phyloP scores from a whole-genome alignment of 768 basidiomycete genomes.

The Termitomyces heimii region DNA sequence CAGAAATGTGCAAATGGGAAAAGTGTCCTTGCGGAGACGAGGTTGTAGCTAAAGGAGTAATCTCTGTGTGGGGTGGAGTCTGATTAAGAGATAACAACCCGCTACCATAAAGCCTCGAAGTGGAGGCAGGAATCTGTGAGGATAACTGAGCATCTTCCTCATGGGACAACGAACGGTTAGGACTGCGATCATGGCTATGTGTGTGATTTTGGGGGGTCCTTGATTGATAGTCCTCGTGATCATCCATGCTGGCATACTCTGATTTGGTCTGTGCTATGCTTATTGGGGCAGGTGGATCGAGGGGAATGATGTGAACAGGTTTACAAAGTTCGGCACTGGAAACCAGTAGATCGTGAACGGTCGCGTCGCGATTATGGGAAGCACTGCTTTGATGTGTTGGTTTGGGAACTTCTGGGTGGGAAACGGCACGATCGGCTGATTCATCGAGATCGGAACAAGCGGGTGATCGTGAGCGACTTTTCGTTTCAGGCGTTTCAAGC shows the following conservation, averaged over 20 bases:
- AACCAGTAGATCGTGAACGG: background rate
- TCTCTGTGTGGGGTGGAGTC: background rate
- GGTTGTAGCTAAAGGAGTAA: background rate
- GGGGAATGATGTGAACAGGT: background rate
- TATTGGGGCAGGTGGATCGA: background rate
- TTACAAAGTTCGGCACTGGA: background rate
- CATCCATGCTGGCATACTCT: slow-evolving; percentile 1
- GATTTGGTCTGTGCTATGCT: slow-evolving; percentile 7
- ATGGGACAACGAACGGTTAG: background rate
- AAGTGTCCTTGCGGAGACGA: background rate
- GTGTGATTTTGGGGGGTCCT: background rate
- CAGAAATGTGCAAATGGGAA: background rate
- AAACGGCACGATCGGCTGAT: slow-evolving; percentile 12
- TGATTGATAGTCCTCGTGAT: background rate
- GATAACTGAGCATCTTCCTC: background rate
- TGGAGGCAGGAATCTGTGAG: background rate
- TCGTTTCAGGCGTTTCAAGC: background rate
- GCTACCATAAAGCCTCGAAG: background rate
- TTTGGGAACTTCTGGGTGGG: slow-evolving; percentile 1
- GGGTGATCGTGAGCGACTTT: slow-evolving; percentile 2
- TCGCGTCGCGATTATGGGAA: background rate
- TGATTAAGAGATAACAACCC: background rate
- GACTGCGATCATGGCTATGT: background rate
- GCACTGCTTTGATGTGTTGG: slow-evolving; percentile 2
- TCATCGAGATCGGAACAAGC: slow-evolving; percentile 18